phyloP scores from a whole-genome alignment of 164 flowering plant genomes.

The Sedum album region DNA sequence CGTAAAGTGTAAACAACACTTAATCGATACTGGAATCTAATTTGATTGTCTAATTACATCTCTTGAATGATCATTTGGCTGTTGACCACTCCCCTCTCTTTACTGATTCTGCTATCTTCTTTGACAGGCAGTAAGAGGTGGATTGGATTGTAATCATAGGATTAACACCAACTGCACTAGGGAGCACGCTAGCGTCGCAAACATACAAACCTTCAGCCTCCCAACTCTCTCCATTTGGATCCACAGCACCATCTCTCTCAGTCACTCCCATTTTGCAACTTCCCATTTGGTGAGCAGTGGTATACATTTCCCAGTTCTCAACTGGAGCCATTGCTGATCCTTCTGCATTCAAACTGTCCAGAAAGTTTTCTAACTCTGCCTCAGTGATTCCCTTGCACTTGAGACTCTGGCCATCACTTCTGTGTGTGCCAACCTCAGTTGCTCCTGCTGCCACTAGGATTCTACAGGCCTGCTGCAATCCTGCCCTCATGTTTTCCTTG shows the following conservation, averaged over 20 bases:
- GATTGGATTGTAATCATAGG: conserved; percentile 37
- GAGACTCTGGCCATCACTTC: conserved; percentile 42
- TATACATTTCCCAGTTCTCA: conserved; percentile 27
- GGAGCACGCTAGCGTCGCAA: conserved; percentile 55
- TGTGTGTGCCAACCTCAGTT: conserved; percentile 44
- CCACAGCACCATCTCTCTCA: conserved; percentile 44
- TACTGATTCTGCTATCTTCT: conserved; percentile 4
- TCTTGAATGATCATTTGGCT: not conserved
- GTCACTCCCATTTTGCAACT: conserved; percentile 50
- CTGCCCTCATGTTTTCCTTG: conserved; percentile 27
- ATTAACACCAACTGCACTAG: conserved; percentile 55
- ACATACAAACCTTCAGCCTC: conserved; percentile 49
- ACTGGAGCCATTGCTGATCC: conserved; percentile 33
- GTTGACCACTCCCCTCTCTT: not conserved
- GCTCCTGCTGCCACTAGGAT: conserved; percentile 60
- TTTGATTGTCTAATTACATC: not conserved
- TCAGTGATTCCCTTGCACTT: conserved; percentile 27
- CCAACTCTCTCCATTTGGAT: conserved; percentile 53
- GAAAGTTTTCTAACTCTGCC: conserved; percentile 32
- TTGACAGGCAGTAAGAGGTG: conserved; percentile 23
- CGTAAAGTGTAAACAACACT: not conserved
- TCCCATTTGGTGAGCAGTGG: conserved; percentile 72
- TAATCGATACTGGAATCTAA: not conserved
- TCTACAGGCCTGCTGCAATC: conserved; percentile 33
- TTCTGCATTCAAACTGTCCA: conserved; percentile 24